phyloP scores from a whole-genome alignment of 164 flowering plant species.

The Vitis labrusca region DNA sequence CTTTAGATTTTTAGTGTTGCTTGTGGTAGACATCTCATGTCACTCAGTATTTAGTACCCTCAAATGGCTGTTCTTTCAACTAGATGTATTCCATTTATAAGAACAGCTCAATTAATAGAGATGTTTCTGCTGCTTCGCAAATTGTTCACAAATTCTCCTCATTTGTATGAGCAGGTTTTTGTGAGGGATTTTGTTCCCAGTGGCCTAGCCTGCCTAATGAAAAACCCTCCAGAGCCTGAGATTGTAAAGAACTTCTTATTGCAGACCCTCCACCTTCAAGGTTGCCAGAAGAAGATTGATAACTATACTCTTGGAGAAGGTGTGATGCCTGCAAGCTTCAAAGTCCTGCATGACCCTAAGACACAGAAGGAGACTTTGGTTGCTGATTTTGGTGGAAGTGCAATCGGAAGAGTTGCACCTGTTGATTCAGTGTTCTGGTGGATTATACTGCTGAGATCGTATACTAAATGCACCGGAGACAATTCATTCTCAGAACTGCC shows the following conservation, averaged over 20 bases:
- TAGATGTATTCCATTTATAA: too few species aligned
- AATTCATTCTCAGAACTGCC: slow-evolving; percentile 27
- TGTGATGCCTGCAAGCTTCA: slow-evolving; percentile 52
- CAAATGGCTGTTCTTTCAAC: too few species aligned
- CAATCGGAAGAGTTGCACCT: slow-evolving; percentile 53
- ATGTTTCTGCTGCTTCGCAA: neutral
- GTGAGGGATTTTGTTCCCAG: slow-evolving; percentile 48
- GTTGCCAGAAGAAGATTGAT: slow-evolving; percentile 36
- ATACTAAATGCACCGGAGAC: slow-evolving; percentile 32
- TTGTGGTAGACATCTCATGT: too few species aligned
- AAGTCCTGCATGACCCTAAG: slow-evolving; percentile 20
- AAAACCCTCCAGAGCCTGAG: slow-evolving; percentile 19
- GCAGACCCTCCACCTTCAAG: slow-evolving; percentile 44
- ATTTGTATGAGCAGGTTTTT: slow-evolving; percentile 30
- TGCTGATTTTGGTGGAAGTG: slow-evolving; percentile 45
- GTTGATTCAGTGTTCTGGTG: slow-evolving; percentile 56
- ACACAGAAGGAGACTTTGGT: slow-evolving; percentile 14
- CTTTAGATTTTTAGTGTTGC: too few species aligned
- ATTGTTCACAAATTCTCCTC: neutral
- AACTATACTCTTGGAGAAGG: slow-evolving; percentile 43
- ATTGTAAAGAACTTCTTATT: slow-evolving; percentile 41
- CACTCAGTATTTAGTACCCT: too few species aligned
- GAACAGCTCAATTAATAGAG: neutral
- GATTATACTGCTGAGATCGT: slow-evolving; percentile 40
- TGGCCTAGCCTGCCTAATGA: slow-evolving; percentile 44